These are phyloP conservation scores for Stylosanthes scabra DNA, from an alignment of 331 rosid genomes.

Conservation along the genomic window DNA sequence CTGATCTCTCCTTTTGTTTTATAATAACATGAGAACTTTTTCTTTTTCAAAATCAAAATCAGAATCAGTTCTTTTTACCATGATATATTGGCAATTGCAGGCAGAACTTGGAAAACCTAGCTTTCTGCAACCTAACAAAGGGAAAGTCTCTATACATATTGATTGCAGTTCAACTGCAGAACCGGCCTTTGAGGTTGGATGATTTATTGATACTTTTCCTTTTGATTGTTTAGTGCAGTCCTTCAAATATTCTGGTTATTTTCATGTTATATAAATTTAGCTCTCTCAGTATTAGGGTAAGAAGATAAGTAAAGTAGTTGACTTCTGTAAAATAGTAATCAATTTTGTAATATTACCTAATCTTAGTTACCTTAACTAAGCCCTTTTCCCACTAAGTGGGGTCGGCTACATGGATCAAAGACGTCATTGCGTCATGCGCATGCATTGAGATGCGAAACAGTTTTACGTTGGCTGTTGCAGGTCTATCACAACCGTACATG, in stretches of 20 bases:
- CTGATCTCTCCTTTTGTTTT: constrained; percentile 26
- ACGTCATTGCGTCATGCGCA: too few species aligned
- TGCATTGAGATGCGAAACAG: too few species aligned
- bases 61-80: constrained; percentile 27
- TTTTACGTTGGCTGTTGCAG: too few species aligned
- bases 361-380: too few species aligned
- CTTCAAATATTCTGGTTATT: constrained; percentile 14
- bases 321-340: too few species aligned
- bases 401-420: too few species aligned
- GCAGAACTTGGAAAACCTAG: constrained; percentile 94
- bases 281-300: neutral
- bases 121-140: constrained; percentile 68
- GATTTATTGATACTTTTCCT: constrained; percentile 12
- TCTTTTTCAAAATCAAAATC: constrained; percentile 8
- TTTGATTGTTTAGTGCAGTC: constrained; percentile 25
- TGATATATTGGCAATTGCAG: constrained; percentile 55
- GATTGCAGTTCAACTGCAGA: constrained; percentile 92
- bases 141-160: constrained; percentile 71
- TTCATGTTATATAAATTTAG: constrained; percentile 6
- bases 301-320: too few species aligned
- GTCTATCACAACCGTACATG: too few species aligned
- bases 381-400: too few species aligned
- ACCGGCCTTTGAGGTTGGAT: constrained; percentile 85
- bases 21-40: neutral
- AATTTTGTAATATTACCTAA: too few species aligned